Evolutionary conservation across 768 basidiomycete species (phyloP).

Genomic region (Brasilioporus rufonigricans): DNA sequence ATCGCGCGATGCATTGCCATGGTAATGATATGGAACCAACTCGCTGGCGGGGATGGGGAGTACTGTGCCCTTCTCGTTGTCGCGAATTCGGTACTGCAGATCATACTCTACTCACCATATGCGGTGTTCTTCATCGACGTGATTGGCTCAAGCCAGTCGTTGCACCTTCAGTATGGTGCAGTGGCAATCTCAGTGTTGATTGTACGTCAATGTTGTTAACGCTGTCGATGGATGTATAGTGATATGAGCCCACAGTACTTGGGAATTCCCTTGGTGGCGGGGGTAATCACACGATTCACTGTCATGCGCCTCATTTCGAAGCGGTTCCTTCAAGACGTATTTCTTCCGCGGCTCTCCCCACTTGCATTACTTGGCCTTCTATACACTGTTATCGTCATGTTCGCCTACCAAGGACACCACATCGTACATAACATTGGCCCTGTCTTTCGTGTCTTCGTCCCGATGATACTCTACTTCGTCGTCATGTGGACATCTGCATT

Average conservation of each 20-base stretch:
- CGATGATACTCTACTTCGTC: constrained; percentile 74
- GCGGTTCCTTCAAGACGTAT: constrained; percentile 50
- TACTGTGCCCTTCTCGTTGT: constrained; percentile 82
- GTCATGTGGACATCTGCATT: constrained; percentile 75
- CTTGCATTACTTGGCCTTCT: constrained; percentile 72
- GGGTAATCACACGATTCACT: constrained; percentile 62
- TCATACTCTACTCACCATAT: constrained; percentile 65
- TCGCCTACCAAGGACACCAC: constrained; percentile 66
- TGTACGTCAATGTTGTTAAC: constrained; percentile 40
- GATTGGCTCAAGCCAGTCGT: constrained; percentile 46
- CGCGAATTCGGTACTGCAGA: constrained; percentile 77
- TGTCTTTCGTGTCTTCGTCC: constrained; percentile 80
- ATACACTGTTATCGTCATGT: constrained; percentile 77
- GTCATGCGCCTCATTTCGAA: constrained; percentile 47
- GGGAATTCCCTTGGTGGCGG: constrained; percentile 76
- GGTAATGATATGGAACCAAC: constrained; percentile 82
- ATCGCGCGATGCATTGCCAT: constrained; percentile 44
- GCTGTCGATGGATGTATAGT: not conserved
- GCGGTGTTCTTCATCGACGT: constrained; percentile 72
- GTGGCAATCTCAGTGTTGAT: constrained; percentile 71
- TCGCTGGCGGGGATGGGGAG: constrained; percentile 65
- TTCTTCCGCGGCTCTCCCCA: constrained; percentile 69
- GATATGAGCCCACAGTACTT: constrained; percentile 55
- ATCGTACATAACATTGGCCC: constrained; percentile 72
- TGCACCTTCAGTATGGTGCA: constrained; percentile 51